A percentile compares a stretch with the other conserved stretches of the same genome.
These are phyloP conservation scores for Mariannaea sp. DNA, from an alignment of 2,329 filamentous ascomycete genomes.

Conservation along the genomic window DNA sequence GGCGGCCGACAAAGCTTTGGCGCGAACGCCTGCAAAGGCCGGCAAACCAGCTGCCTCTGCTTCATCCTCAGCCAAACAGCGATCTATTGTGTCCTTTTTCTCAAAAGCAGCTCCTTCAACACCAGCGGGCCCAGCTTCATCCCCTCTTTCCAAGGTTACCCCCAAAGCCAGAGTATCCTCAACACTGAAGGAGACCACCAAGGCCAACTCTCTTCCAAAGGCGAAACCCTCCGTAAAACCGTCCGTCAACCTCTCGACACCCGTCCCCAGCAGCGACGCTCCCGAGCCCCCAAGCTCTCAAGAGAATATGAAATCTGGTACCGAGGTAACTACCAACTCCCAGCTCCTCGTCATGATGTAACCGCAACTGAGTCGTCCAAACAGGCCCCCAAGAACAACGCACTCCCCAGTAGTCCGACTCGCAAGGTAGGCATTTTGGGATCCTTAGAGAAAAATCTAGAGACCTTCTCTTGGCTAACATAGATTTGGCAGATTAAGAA, in stretches of 20 bases:
- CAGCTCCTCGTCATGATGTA: slow-evolving; percentile 11
- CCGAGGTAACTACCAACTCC: slow-evolving; percentile 26
- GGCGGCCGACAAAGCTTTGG: slow-evolving; percentile 39
- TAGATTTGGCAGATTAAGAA: slow-evolving; percentile 52
- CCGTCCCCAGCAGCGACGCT: slow-evolving; percentile 80
- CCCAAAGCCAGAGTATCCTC: slow-evolving; percentile 41
- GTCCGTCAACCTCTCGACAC: slow-evolving; percentile 58
- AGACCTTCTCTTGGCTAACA: slow-evolving; percentile 4
- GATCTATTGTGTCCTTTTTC: slow-evolving; percentile 52
- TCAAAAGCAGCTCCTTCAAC: slow-evolving; percentile 47
- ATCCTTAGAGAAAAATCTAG: too few relatives aligned
- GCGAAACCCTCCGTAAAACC: slow-evolving; percentile 52
- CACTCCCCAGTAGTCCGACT: slow-evolving; percentile 68
- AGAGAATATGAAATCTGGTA: slow-evolving; percentile 57
- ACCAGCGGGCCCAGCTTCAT: slow-evolving; percentile 41
- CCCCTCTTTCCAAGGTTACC: slow-evolving; percentile 41
- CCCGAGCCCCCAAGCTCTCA: slow-evolving; percentile 70
- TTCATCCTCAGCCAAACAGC: slow-evolving; percentile 47
- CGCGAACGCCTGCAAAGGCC: slow-evolving; percentile 44
- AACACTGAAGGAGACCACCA: slow-evolving; percentile 49
- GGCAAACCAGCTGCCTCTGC: slow-evolving; percentile 36
- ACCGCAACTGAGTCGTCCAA: slow-evolving; percentile 45
- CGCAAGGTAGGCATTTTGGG: slow-evolving; percentile 70
- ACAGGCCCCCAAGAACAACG: slow-evolving; percentile 45
- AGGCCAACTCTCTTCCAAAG: slow-evolving; percentile 49